phyloP scores from a whole-genome alignment of 768 basidiomycete genomes.

The Cubamyces lactineus region DNA sequence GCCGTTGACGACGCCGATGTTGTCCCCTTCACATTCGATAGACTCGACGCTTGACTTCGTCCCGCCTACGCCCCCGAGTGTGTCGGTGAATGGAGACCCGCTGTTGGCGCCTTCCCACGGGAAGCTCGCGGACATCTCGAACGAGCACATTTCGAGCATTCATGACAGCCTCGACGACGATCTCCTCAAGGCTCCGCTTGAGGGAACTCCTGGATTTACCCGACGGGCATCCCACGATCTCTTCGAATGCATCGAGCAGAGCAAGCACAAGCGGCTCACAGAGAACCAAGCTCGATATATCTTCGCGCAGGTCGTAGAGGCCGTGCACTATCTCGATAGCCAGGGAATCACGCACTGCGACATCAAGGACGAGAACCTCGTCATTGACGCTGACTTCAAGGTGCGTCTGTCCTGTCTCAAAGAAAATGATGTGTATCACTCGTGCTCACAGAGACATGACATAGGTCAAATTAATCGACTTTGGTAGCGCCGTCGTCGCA shows the following conservation, averaged over 20 bases:
- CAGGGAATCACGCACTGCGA: conserved; percentile 93
- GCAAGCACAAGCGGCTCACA: conserved; percentile 73
- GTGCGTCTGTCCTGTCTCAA: conserved; percentile 40
- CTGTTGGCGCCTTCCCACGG: conserved; percentile 3
- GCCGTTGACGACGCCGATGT: conserved; percentile 57
- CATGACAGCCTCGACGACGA: conserved; percentile 12
- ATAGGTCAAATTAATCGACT: conserved; percentile 94
- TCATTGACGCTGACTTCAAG: conserved; percentile 74
- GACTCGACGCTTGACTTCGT: conserved; percentile 49
- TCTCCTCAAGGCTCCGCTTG: conserved; percentile 21
- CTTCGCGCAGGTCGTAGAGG: conserved; percentile 87
- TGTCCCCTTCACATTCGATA: conserved; percentile 59
- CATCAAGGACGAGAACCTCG: conserved; percentile 95
- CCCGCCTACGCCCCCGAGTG: conserved; percentile 44
- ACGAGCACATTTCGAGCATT: conserved; percentile 2
- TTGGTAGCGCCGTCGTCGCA: conserved; percentile 84
- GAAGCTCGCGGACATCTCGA: conserved; percentile 2
- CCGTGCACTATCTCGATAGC: conserved; percentile 76
- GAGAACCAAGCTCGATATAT: conserved; percentile 82
- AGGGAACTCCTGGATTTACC: conserved; percentile 43
- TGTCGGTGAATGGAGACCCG: conserved; percentile 4
- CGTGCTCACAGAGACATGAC: background rate
- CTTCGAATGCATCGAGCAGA: conserved; percentile 94
- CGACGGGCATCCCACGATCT: conserved; percentile 88
- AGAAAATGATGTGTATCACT: background rate